Conservation (phyloP, 2,329 filamentous ascomycete species). For the Zasmidium angulare region DNA sequence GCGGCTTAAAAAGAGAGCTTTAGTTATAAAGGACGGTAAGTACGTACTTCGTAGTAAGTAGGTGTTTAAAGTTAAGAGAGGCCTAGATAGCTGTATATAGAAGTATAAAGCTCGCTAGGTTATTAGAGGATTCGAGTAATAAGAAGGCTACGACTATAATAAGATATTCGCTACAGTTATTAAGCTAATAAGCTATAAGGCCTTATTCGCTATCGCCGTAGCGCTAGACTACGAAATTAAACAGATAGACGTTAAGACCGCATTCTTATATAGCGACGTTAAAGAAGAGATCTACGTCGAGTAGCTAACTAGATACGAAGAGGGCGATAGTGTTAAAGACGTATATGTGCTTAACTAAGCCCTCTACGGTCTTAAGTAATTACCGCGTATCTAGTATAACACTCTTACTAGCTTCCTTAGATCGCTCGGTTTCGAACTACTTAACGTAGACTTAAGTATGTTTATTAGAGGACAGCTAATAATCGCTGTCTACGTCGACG, state of each 20-base stretch:
- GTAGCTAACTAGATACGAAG: constrained; percentile 19
- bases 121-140: neutral
- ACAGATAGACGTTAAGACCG: constrained; percentile 36
- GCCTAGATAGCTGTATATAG: neutral
- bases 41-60: neutral
- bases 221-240: constrained; percentile 26
- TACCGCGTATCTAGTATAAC: constrained; percentile 29
- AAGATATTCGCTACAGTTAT: neutral
- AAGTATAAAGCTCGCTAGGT: neutral
- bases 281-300: constrained; percentile 31
- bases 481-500: constrained; percentile 31
- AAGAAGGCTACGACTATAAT: neutral
- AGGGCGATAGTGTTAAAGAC: neutral
- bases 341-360: constrained; percentile 28
- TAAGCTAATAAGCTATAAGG: constrained; percentile 18
- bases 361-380: constrained; percentile 36
- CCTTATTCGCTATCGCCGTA: constrained; percentile 28
- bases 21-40: too few relatives aligned
- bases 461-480: constrained; percentile 10
- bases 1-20: too few relatives aligned
- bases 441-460: constrained; percentile 16
- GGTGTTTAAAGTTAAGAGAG: neutral
- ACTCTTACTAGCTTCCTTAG: constrained; percentile 22
- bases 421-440: constrained; percentile 18
- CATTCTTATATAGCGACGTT: constrained; percentile 34